Conservation (phyloP, 257 asterid genomes). For the Plantago elongata region DNA sequence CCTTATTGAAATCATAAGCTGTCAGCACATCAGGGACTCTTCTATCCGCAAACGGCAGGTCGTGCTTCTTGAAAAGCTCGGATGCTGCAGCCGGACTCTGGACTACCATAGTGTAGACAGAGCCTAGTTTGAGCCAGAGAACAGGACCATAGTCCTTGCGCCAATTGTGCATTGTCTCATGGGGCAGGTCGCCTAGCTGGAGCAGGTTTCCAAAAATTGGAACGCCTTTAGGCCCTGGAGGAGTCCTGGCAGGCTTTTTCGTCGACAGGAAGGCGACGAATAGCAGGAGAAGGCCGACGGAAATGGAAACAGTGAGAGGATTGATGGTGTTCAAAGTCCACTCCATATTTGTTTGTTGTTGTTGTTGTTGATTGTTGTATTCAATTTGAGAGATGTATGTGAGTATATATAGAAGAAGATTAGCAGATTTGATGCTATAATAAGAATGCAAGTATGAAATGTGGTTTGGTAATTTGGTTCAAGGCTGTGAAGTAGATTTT, state of each 20-base stretch:
- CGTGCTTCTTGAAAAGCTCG: constrained; percentile 61
- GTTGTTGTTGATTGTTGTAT: neutral
- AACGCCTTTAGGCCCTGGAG: constrained; percentile 51
- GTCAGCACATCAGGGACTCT: constrained; percentile 31
- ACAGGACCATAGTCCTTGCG: constrained; percentile 36
- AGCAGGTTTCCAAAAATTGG: constrained; percentile 49
- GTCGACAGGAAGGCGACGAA: constrained; percentile 7
- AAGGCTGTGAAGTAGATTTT: too few relatives aligned
- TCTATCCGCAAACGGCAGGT: constrained; percentile 46
- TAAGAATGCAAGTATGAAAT: too few relatives aligned
- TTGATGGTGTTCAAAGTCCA: constrained; percentile 25
- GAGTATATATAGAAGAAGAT: constrained; percentile 13
- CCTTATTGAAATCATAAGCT: constrained; percentile 37
- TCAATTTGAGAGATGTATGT: neutral
- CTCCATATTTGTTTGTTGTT: constrained; percentile 28
- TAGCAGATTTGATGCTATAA: too few relatives aligned
- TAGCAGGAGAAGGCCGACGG: constrained; percentile 29
- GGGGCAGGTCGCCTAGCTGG: constrained; percentile 48
- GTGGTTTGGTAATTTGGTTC: too few relatives aligned
- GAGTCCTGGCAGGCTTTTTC: constrained; percentile 23
- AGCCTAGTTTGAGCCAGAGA: constrained; percentile 43
- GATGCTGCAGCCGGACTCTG: constrained; percentile 33
- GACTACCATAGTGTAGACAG: constrained; percentile 46
- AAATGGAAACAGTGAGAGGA: constrained; percentile 28
- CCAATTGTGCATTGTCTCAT: constrained; percentile 35